Evolutionary conservation across 768 basidiomycete species (phyloP).

Genomic region (Pholiota molesta): DNA sequence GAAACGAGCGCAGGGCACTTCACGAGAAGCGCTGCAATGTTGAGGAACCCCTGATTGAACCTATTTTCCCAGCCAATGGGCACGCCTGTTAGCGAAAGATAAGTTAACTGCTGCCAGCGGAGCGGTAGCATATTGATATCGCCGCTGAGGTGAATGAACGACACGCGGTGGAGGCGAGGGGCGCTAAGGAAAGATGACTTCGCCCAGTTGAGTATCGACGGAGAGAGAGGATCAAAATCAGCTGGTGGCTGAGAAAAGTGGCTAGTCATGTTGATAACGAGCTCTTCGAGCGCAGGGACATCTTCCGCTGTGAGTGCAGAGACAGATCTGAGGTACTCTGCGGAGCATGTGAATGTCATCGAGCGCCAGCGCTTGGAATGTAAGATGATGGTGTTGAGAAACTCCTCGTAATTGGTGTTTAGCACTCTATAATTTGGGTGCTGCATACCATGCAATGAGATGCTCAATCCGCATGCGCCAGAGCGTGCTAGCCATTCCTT

Average conservation of each 20-base stretch:
- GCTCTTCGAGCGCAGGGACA: neutral
- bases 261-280: neutral
- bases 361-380: neutral
- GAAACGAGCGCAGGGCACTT: neutral
- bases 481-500: neutral
- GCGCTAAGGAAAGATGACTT: neutral
- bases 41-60: neutral
- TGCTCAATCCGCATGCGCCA: neutral
- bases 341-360: neutral
- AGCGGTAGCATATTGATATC: neutral
- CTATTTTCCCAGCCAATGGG: neutral
- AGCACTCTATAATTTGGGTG: neutral
- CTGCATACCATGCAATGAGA: neutral
- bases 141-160: neutral
- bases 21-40: neutral
- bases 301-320: neutral
- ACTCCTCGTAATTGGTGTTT: neutral
- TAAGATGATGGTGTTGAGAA: neutral
- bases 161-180: neutral
- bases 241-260: no score
- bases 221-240: no score
- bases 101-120: neutral
- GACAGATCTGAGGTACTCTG: neutral
- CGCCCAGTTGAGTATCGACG: neutral
- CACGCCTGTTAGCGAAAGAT: neutral